These are phyloP conservation scores for Paramecium pentaurelia DNA, from an alignment of 73 alveolate species.

Conservation along the genomic window DNA sequence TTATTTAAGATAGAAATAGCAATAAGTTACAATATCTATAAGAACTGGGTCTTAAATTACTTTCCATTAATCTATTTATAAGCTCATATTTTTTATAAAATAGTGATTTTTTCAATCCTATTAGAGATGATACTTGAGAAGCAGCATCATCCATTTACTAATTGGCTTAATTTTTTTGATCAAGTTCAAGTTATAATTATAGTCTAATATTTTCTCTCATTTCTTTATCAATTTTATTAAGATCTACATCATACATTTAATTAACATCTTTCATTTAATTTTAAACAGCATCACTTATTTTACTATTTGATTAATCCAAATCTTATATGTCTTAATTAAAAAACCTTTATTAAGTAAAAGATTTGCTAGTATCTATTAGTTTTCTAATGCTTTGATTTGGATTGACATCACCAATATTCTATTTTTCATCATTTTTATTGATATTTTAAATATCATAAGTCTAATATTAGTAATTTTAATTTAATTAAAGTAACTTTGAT, in stretches of 20 bases:
- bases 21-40: not conserved
- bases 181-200: slow-evolving; percentile 3
- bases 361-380: not conserved
- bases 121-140: slow-evolving; percentile 7
- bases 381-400: not conserved
- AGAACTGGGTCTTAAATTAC: not conserved
- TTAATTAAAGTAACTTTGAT: not conserved
- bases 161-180: not conserved
- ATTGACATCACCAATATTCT: not conserved
- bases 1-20: not conserved
- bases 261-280: not conserved
- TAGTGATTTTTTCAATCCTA: not conserved
- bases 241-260: not conserved
- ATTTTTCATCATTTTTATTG: not conserved
- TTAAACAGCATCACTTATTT: not conserved
- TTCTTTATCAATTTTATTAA: slow-evolving; percentile 28
- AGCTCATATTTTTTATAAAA: slow-evolving; percentile 26
- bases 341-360: not conserved
- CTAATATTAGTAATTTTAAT: not conserved
- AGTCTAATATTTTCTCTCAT: not conserved
- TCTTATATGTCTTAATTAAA: not conserved
- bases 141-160: slow-evolving; percentile 7
- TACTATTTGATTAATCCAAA: not conserved
- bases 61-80: not conserved
- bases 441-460: not conserved